These are phyloP conservation scores for Saturnispora halmiae DNA, from an alignment of 805 yeast genomes.

Conservation along the genomic window DNA sequence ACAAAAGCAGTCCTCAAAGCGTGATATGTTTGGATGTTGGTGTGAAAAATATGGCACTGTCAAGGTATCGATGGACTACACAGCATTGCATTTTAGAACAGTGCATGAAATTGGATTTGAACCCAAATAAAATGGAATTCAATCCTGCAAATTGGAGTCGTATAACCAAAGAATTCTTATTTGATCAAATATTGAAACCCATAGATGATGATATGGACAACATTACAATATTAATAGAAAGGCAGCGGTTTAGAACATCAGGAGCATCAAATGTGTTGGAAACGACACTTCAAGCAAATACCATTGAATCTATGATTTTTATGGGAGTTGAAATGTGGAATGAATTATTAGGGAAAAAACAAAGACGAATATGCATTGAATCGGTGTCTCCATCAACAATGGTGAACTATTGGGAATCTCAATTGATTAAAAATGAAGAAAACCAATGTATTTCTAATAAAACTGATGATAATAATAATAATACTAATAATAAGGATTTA, in stretches of 20 bases:
- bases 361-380: not conserved
- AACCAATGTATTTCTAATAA: no score
- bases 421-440: not conserved
- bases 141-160: conserved; percentile 23
- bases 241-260: conserved; percentile 45
- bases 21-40: conserved; percentile 29
- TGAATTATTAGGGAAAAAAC: conserved; percentile 1
- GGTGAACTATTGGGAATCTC: conserved; percentile 26
- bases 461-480: no score
- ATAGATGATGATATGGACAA: conserved; percentile 24
- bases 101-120: conserved; percentile 29
- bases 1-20: conserved; percentile 12
- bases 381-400: conserved; percentile 17
- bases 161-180: conserved; percentile 18
- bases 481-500: conserved; percentile 8
- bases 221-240: conserved; percentile 38
- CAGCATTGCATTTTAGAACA: conserved; percentile 15
- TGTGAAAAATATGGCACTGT: conserved; percentile 27
- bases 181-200: conserved; percentile 13
- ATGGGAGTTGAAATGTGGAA: conserved; percentile 14
- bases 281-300: conserved; percentile 42
- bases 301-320: conserved; percentile 42
- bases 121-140: conserved; percentile 20
- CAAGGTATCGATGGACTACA: conserved; percentile 16
- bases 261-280: conserved; percentile 41